These are phyloP conservation scores for Xylaria longipes DNA, from an alignment of 495 filamentous ascomycete genomes.

Conservation along the genomic window DNA sequence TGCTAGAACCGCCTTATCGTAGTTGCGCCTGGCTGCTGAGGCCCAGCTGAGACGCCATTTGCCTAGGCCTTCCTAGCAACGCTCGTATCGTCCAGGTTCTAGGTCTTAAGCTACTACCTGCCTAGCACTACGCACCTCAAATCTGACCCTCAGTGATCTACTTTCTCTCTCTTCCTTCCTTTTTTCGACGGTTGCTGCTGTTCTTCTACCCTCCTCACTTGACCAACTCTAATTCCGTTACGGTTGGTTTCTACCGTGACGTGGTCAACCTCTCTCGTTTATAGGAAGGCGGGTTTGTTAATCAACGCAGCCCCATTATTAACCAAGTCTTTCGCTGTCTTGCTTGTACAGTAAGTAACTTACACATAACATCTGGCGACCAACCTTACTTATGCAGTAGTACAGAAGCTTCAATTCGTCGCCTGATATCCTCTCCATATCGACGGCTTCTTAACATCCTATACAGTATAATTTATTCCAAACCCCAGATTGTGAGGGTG, in stretches of 20 bases:
- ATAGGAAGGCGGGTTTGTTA: constrained; percentile 10
- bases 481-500: background rate
- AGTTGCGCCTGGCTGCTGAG: constrained; percentile 17
- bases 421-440: background rate
- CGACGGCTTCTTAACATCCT: background rate
- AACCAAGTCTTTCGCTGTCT: constrained; percentile 1
- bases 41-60: constrained; percentile 25
- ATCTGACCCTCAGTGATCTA: constrained; percentile 11
- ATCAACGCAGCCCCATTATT: background rate
- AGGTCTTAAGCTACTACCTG: constrained; percentile 5
- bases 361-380: background rate
- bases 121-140: constrained; percentile 7
- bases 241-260: background rate
- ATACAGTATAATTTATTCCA: background rate
- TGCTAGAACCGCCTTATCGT: constrained; percentile 17
- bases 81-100: constrained; percentile 9
- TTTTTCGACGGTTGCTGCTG: background rate
- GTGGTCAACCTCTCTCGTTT: constrained; percentile 16
- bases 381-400: background rate
- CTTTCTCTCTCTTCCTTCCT: background rate
- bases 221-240: background rate
- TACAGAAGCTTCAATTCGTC: background rate
- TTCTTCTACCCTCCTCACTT: background rate
- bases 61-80: constrained; percentile 13
- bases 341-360: constrained; percentile 15